Evolutionary conservation across 2,329 filamentous ascomycete genomes (phyloP).

Genomic region (Monosporascus cannonballus): DNA sequence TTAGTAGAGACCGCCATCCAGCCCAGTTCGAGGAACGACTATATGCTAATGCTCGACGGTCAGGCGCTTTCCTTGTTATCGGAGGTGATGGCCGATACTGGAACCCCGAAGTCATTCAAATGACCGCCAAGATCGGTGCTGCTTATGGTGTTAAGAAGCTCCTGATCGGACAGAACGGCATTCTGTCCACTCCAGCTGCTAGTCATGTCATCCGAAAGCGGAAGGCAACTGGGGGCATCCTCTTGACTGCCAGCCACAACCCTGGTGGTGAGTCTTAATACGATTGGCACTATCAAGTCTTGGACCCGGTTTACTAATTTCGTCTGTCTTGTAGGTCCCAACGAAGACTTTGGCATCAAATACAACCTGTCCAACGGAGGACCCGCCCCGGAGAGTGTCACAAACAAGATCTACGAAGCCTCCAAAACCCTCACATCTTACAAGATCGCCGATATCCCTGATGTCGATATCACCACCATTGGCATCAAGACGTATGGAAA

Average conservation of each 20-base stretch:
- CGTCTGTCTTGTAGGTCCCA: conserved; percentile 56
- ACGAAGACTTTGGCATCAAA: conserved; percentile 98
- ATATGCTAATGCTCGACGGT: conserved; percentile 4
- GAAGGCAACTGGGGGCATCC: conserved; percentile 91
- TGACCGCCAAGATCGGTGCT: conserved; percentile 94
- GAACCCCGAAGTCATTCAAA: conserved; percentile 93
- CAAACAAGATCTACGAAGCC: conserved; percentile 93
- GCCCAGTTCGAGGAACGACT: not conserved
- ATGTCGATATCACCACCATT: conserved; percentile 77
- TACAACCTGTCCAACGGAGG: conserved; percentile 98
- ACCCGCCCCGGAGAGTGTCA: conserved; percentile 90
- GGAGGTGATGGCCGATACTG: conserved; percentile 95
- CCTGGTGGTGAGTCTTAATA: conserved; percentile 67
- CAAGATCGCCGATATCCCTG: conserved; percentile 82
- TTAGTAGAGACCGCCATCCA: conserved; percentile 23
- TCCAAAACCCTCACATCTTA: conserved; percentile 88
- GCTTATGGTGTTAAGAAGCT: conserved; percentile 99
- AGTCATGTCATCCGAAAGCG: conserved; percentile 93
- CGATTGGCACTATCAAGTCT: not conserved
- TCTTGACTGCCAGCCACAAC: conserved; percentile 97
- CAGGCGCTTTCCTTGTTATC: conserved; percentile 81
- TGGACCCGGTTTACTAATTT: conserved; percentile 2
- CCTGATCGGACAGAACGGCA: conserved; percentile 90
- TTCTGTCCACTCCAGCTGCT: conserved; percentile 91
- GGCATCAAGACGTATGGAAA: conserved; percentile 78